These are phyloP conservation scores for Mikania micrantha DNA, from an alignment of 129 eudicot species.

Conservation along the genomic window DNA sequence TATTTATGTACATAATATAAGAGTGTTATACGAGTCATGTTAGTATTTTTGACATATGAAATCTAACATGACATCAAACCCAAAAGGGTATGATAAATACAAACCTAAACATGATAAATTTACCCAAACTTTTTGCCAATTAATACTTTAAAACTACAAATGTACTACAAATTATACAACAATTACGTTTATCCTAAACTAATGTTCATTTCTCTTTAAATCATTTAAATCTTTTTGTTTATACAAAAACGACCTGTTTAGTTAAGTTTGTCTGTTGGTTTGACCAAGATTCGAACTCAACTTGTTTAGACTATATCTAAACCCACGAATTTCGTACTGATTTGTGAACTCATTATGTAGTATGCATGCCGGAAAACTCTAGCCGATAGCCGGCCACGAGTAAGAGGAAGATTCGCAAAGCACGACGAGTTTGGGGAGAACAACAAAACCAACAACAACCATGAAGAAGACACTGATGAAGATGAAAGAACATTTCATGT, in stretches of 20 bases:
- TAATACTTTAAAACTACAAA: neutral
- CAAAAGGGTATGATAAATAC: no score
- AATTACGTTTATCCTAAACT: neutral
- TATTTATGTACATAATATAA: neutral
- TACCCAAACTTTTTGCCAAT: no score
- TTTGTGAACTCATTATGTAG: constrained; percentile 21
- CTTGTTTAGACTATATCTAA: neutral
- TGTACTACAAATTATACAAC: neutral
- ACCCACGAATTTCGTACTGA: neutral
- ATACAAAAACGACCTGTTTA: neutral
- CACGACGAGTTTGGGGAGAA: constrained; percentile 58
- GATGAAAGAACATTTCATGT: constrained; percentile 39
- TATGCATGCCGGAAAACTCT: constrained; percentile 83
- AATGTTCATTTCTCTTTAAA: neutral
- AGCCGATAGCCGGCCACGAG: constrained; percentile 84
- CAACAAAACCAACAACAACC: constrained; percentile 29
- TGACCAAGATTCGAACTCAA: neutral
- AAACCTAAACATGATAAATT: no score
- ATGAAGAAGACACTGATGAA: constrained; percentile 65
- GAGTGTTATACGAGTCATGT: neutral
- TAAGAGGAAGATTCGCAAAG: constrained; percentile 81
- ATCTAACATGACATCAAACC: no score
- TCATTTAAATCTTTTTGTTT: no score
- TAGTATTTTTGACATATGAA: no score
- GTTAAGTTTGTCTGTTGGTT: neutral